Base-by-base conservation (phyloP, 768 basidiomycete genomes). In the Bullera alba region DNA sequence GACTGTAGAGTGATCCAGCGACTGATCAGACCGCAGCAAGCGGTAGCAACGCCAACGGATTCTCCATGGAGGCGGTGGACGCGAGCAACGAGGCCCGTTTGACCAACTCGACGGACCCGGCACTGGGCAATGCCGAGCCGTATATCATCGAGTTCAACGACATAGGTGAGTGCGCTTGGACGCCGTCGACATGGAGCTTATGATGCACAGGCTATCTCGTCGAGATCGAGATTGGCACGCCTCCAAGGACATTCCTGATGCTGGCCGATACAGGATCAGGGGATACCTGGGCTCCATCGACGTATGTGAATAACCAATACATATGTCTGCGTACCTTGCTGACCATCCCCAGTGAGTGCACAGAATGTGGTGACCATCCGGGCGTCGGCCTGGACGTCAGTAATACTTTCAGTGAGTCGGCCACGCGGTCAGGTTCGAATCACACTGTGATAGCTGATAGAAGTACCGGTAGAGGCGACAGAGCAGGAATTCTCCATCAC, bases 241-340 rank as follows among this genome's bases (percentile, higher is more conserved):
- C 83, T 19, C 77, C 80, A 7, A 75, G 64, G 28, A 63, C 79
- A 53, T 84, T 81, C 61, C 63, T 73, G 25, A 67, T 85, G 46
- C 74, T 85, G 17, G 81, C 85, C 80, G 84, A 85, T 67, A 82
- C 81, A 27, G 84, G 84, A 25, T 81, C 80, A 12, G 81, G 83
- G 8, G 84, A 85, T 70, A 69, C 81, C 30, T 84, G 83, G 82
- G 81, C 83, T 26, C 48, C 57, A 19, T 42, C 58, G 12, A 38
- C 51, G 58, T 57, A 39, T 34, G 34, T 49, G 42, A 29, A n/a
- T n/a, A n/a, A n/a, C n/a, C n/a, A n/a, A n/a, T n/a, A n/a, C n/a
- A n/a, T n/a, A n/a, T 45, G 19, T 7, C 17, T 27, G n/a, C 7
- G n/a, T 19, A 4, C 4, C 28, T 25, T 25, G 5, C 35, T n/a